A percentile compares a stretch with the other conserved stretches of the same genome.
These are phyloP conservation scores for Microthlaspi erraticum DNA, from an alignment of 345 rosid species.

Conservation along the genomic window DNA sequence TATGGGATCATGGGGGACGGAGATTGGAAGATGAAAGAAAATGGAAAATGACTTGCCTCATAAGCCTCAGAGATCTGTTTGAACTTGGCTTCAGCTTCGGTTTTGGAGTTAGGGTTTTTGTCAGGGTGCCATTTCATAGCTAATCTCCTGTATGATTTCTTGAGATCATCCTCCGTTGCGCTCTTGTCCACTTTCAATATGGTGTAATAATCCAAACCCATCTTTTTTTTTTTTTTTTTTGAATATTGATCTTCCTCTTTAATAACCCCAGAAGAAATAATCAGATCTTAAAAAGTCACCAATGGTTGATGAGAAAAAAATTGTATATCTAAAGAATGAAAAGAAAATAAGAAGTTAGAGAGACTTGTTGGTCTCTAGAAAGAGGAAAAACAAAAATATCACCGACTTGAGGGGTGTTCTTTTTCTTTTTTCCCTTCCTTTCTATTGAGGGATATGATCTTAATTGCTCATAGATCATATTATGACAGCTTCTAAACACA, in stretches of 20 bases:
- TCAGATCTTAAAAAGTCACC: constrained; percentile 26
- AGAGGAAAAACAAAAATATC: constrained; percentile 21
- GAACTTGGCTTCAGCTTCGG: constrained; percentile 92
- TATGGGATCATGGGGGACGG: background rate
- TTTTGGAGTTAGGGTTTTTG: constrained; percentile 80
- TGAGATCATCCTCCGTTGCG: constrained; percentile 91
- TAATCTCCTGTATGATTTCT: constrained; percentile 83
- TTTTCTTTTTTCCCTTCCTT: background rate
- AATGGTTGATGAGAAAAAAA: background rate
- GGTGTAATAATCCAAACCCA: constrained; percentile 90
- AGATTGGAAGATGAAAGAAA: background rate
- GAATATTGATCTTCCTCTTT: background rate
- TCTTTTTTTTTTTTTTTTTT: constrained; percentile 20
- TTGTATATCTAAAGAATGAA: background rate
- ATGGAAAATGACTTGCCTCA: constrained; percentile 54
- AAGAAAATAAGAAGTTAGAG: background rate
- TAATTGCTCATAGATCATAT: constrained; percentile 20
- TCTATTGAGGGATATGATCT: background rate
- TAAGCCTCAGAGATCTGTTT: constrained; percentile 97
- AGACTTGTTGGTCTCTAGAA: constrained; percentile 9
- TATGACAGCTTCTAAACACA: constrained; percentile 20
- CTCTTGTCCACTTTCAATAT: constrained; percentile 71
- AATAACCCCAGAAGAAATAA: constrained; percentile 17
- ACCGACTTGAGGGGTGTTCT: constrained; percentile 21
- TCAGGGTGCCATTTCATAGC: constrained; percentile 99